A percentile compares a stretch with the other conserved stretches of the same genome.
phyloP scores from a whole-genome alignment of 2,329 filamentous ascomycete genomes.

The Aspergillus fijiensis region DNA sequence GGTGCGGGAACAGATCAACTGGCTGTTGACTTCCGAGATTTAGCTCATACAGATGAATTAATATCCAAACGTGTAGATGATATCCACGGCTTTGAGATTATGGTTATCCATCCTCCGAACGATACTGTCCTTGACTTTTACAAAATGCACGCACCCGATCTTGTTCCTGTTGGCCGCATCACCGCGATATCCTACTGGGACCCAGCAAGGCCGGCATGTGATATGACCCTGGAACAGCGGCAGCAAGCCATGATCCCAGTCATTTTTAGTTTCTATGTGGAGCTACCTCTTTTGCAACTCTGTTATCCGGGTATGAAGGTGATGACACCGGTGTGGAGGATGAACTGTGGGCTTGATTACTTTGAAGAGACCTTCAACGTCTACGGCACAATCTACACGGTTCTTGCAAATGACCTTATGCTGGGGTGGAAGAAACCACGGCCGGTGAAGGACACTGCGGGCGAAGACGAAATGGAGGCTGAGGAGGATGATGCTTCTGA shows the following conservation, averaged over 20 bases:
- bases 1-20: slow-evolving; percentile 46
- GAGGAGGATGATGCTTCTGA: slow-evolving; percentile 7
- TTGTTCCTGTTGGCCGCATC: slow-evolving; percentile 50
- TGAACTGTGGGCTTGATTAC: slow-evolving; percentile 63
- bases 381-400: slow-evolving; percentile 63
- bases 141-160: slow-evolving; percentile 39
- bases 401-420: slow-evolving; percentile 70
- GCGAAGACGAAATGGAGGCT: slow-evolving; percentile 10
- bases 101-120: slow-evolving; percentile 50
- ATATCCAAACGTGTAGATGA: slow-evolving; percentile 47
- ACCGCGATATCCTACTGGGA: slow-evolving; percentile 43
- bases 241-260: slow-evolving; percentile 15
- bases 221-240: slow-evolving; percentile 38
- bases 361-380: slow-evolving; percentile 59
- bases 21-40: slow-evolving; percentile 37
- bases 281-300: slow-evolving; percentile 58
- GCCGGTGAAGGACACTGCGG: slow-evolving; percentile 6
- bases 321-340: slow-evolving; percentile 54
- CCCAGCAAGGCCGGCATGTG: slow-evolving; percentile 48
- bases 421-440: slow-evolving; percentile 61
- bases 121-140: slow-evolving; percentile 52
- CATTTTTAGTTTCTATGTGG: slow-evolving; percentile 63
- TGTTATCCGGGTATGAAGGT: slow-evolving; percentile 67
- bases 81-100: slow-evolving; percentile 62
- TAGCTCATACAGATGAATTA: slow-evolving; percentile 37